These are phyloP conservation scores for Tubosaeta sp. DNA, from an alignment of 768 basidiomycete genomes.

Conservation along the genomic window DNA sequence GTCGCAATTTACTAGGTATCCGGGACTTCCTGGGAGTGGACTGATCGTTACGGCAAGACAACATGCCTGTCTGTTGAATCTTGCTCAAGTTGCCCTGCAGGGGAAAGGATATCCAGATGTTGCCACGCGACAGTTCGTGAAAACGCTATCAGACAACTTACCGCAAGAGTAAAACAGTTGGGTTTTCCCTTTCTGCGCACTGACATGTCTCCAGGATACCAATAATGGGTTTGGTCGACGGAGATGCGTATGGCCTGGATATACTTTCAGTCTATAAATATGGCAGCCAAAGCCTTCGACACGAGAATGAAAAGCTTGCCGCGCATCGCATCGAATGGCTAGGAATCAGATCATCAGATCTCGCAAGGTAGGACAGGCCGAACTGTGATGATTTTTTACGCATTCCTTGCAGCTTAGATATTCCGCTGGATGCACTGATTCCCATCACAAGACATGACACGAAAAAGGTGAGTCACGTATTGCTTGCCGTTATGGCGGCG, in stretches of 20 bases:
- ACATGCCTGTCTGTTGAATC: background rate
- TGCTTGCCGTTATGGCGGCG: background rate
- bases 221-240: constrained; percentile 79
- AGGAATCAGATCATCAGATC: constrained; percentile 69
- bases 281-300: constrained; percentile 68
- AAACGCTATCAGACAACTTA: constrained; percentile 62
- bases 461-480: constrained; percentile 52
- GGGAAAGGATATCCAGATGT: constrained; percentile 98
- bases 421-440: constrained; percentile 58
- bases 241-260: constrained; percentile 88
- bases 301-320: constrained; percentile 67
- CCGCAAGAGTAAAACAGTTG: constrained; percentile 48
- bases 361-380: constrained; percentile 45
- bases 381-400: background rate
- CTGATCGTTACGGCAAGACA: constrained; percentile 68
- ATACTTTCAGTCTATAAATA: constrained; percentile 85
- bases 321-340: constrained; percentile 74
- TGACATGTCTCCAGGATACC: constrained; percentile 52
- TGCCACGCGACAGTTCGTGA: constrained; percentile 82
- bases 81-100: constrained; percentile 37
- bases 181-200: background rate
- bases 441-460: constrained; percentile 69
- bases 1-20: constrained; percentile 46
- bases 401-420: constrained; percentile 44
- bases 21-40: constrained; percentile 55